phyloP scores from a whole-genome alignment of 768 basidiomycete species.

The Cystofilobasidium macerans region DNA sequence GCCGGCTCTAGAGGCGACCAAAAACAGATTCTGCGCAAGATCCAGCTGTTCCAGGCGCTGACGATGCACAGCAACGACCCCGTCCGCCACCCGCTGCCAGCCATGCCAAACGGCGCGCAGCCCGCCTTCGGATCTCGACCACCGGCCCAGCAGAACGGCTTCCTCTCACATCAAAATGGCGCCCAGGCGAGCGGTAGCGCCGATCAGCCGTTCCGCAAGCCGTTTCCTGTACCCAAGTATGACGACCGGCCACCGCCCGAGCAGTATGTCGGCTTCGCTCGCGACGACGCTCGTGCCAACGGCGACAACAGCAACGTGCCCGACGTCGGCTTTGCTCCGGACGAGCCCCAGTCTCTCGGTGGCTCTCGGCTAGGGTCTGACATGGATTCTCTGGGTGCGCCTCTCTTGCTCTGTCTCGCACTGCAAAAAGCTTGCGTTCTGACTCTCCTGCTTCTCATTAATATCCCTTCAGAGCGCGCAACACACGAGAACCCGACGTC shows the following conservation, averaged over 20 bases:
- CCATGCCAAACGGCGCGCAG: not conserved
- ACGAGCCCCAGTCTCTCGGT: not conserved
- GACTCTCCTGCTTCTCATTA: not conserved
- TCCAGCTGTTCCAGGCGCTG: conserved; percentile 4
- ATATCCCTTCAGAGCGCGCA: not conserved
- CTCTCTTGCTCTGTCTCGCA: too few species aligned
- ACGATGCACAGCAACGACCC: not conserved
- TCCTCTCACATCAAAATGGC: not conserved
- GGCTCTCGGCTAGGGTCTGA: not conserved
- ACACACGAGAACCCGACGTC: conserved; percentile 7
- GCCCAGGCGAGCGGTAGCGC: not conserved
- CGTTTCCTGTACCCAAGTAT: not conserved
- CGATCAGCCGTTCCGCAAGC: not conserved
- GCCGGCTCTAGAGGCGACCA: not conserved
- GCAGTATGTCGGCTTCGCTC: conserved; percentile 1
- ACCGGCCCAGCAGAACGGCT: too few species aligned
- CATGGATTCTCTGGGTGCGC: not conserved
- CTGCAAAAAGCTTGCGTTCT: too few species aligned
- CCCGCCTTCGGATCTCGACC: not conserved
- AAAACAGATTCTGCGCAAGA: not conserved
- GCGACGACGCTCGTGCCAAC: not conserved
- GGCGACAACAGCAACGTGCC: not conserved
- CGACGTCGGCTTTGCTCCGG: not conserved
- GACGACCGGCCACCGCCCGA: conserved; percentile 1
- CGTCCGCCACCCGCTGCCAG: not conserved